These are phyloP conservation scores for Xerocomellus dryophilus DNA, from an alignment of 768 basidiomycete genomes.

Conservation along the genomic window DNA sequence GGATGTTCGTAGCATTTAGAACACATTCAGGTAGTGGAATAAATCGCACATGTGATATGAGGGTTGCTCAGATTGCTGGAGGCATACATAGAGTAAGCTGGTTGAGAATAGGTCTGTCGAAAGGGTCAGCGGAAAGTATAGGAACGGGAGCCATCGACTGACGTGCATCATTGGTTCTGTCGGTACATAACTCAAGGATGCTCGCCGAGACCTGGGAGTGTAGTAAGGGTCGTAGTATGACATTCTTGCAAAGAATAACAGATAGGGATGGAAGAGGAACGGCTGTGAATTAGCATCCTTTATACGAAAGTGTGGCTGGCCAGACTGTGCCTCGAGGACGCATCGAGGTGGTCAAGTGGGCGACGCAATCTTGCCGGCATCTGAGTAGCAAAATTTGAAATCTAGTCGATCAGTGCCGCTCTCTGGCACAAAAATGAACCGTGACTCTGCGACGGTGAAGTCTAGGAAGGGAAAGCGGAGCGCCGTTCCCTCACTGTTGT, in stretches of 20 bases:
- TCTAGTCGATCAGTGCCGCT: background rate
- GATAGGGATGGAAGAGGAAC: constrained; percentile 4
- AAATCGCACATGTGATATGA: constrained; percentile 42
- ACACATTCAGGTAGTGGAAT: background rate
- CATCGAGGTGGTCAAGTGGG: constrained; percentile 23
- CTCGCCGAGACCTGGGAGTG: constrained; percentile 32
- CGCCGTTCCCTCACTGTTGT: constrained; percentile 10
- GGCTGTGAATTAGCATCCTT: constrained; percentile 6
- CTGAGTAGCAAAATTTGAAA: constrained; percentile 24
- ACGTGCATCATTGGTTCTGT: constrained; percentile 43
- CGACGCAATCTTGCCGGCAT: constrained; percentile 6
- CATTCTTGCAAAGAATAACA: constrained; percentile 29
- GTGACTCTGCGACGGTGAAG: too few species aligned
- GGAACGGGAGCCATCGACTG: constrained; percentile 11
- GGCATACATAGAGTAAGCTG: constrained; percentile 47
- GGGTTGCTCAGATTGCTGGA: constrained; percentile 38
- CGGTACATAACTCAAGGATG: constrained; percentile 34
- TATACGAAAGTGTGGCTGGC: constrained; percentile 24
- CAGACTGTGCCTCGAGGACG: constrained; percentile 29
- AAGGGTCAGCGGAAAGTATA: constrained; percentile 4
- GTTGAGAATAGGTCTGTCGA: constrained; percentile 38
- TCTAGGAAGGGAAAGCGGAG: constrained; percentile 2
- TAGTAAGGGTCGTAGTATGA: constrained; percentile 45
- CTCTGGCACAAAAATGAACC: background rate
- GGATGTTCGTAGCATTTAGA: constrained; percentile 1